Conservation (phyloP, 2,329 filamentous ascomycete species). For the Alternaria ethzedia region DNA sequence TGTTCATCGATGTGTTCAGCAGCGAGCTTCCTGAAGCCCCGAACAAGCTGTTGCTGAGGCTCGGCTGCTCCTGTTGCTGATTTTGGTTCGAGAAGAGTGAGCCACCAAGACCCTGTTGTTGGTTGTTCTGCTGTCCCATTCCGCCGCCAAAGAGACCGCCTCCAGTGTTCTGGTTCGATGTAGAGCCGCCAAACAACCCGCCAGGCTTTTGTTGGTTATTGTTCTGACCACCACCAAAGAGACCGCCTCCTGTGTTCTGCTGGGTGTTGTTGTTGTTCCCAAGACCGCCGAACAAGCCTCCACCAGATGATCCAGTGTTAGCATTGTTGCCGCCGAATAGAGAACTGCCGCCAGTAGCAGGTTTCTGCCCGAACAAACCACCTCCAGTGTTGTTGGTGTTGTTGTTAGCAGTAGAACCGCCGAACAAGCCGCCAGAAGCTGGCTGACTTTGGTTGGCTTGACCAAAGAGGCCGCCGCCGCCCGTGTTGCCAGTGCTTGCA, state of each 20-base stretch:
- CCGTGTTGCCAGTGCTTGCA: slow-evolving; percentile 39
- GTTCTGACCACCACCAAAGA: slow-evolving; percentile 51
- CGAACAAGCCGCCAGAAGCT: slow-evolving; percentile 51
- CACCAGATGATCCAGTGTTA: slow-evolving; percentile 26
- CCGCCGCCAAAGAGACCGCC: slow-evolving; percentile 56
- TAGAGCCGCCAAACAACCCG: slow-evolving; percentile 51
- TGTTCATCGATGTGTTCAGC: slow-evolving; percentile 63
- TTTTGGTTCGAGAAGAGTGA: slow-evolving; percentile 54
- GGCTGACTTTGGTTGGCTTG: slow-evolving; percentile 30
- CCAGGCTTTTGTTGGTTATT: slow-evolving; percentile 53
- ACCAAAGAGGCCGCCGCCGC: slow-evolving; percentile 61
- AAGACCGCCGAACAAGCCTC: slow-evolving; percentile 45
- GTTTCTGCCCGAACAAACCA: slow-evolving; percentile 51
- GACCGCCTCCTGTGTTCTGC: slow-evolving; percentile 39
- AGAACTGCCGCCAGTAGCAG: slow-evolving; percentile 22
- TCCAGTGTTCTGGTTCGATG: slow-evolving; percentile 49
- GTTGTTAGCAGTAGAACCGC: slow-evolving; percentile 55
- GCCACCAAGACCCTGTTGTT: slow-evolving; percentile 45
- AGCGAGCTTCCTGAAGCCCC: slow-evolving; percentile 58
- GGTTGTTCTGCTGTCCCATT: slow-evolving; percentile 49
- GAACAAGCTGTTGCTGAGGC: slow-evolving; percentile 56
- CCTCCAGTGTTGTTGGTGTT: slow-evolving; percentile 40
- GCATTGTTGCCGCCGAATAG: slow-evolving; percentile 39
- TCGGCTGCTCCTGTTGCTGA: slow-evolving; percentile 51
- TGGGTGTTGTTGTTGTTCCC: slow-evolving; percentile 41